Percentiles rank a stretch among this genome's conserved stretches.
These are phyloP conservation scores for Colletotrichum godetiae DNA, from an alignment of 2,329 filamentous ascomycete genomes.

Conservation along the genomic window DNA sequence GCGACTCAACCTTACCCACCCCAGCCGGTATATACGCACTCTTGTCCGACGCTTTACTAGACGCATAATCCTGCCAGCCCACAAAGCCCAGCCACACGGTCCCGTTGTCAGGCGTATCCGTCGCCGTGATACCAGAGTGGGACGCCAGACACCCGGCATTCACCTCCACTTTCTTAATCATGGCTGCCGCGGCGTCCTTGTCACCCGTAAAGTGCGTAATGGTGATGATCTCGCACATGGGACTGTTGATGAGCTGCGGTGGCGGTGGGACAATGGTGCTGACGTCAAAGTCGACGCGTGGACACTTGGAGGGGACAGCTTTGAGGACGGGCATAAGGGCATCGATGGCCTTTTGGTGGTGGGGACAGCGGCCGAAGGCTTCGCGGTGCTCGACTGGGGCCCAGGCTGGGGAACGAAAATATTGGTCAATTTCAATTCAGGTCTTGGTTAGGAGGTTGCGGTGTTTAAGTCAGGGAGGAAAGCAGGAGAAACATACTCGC, in stretches of 20 bases:
- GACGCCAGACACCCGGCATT: constrained; percentile 13
- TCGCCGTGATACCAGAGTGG: constrained; percentile 15
- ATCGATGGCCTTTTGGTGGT: constrained; percentile 26
- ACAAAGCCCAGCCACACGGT: constrained; percentile 28
- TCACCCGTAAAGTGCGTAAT: constrained; percentile 16
- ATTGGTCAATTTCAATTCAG: background rate
- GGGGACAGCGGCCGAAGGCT: constrained; percentile 19
- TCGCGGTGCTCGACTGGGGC: constrained; percentile 7
- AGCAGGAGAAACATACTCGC: constrained; percentile 1
- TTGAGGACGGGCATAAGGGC: constrained; percentile 17
- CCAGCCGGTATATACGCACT: constrained; percentile 7
- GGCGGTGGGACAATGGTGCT: constrained; percentile 17
- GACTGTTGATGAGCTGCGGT: constrained; percentile 28
- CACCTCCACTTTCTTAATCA: constrained; percentile 12
- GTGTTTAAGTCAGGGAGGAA: background rate
- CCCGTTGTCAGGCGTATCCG: constrained; percentile 12
- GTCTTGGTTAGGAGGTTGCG: no score
- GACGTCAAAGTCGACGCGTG: constrained; percentile 17
- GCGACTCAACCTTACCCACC: constrained; percentile 6
- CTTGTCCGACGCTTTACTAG: constrained; percentile 27
- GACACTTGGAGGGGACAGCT: constrained; percentile 14
- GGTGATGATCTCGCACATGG: constrained; percentile 28
- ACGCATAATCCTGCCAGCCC: constrained; percentile 22
- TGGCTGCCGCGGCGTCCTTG: constrained; percentile 5
- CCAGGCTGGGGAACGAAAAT: background rate